These are phyloP conservation scores for Vanilla planifolia DNA, from an alignment of 106 monocot species.

Conservation along the genomic window DNA sequence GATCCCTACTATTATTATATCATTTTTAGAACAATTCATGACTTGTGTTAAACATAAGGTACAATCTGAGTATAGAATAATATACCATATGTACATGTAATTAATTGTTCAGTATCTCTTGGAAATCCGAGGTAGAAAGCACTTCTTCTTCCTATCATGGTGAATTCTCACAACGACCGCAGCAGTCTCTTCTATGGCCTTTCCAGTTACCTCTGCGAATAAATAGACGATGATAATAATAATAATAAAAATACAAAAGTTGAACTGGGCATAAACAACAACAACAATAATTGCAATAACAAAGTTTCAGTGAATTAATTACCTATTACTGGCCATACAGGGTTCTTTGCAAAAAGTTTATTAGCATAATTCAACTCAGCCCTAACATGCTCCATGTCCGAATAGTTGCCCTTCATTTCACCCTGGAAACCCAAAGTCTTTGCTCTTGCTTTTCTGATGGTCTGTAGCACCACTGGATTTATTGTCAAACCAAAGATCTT, in stretches of 20 bases:
- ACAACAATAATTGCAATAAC: not conserved
- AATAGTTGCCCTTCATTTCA: conserved; percentile 57
- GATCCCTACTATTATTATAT: no score
- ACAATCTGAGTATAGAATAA: not conserved
- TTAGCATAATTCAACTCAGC: conserved; percentile 61
- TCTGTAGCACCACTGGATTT: conserved; percentile 66
- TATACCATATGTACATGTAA: not conserved
- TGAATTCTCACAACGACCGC: conserved; percentile 73
- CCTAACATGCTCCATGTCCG: conserved; percentile 80
- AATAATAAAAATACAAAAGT: not conserved
- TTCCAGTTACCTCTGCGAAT: conserved; percentile 74
- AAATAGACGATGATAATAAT: conserved; percentile 3
- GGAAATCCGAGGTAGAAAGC: conserved; percentile 68
- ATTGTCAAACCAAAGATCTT: conserved; percentile 80
- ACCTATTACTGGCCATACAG: conserved; percentile 89
- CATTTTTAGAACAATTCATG: no score
- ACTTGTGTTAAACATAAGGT: no score
- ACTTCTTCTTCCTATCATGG: conserved; percentile 69
- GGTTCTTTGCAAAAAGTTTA: conserved; percentile 57
- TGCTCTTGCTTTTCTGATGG: conserved; percentile 78
- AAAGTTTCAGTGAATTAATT: no score
- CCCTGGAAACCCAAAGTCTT: conserved; percentile 52
- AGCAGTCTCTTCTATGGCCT: conserved; percentile 91
- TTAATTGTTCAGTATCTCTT: conserved; percentile 35
- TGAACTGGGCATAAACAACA: conserved; percentile 1